Evolutionary conservation across 2,329 filamentous ascomycete genomes (phyloP).

Genomic region (Clonostachys chloroleuca): DNA sequence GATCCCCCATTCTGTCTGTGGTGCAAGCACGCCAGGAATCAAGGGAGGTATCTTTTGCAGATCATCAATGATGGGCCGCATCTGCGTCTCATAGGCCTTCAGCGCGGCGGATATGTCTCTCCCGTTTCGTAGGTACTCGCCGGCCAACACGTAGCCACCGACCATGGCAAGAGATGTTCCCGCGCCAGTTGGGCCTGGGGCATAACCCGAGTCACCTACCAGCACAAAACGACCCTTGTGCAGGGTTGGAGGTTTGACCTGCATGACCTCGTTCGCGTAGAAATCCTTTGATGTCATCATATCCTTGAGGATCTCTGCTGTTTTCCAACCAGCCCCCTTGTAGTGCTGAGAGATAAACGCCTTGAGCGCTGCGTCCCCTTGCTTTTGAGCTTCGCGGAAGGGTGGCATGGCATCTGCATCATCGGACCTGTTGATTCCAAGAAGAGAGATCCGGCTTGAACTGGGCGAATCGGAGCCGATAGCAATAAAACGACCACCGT

Average conservation of each 20-base stretch:
- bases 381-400: constrained; percentile 26
- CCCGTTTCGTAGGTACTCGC: constrained; percentile 26
- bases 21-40: constrained; percentile 26
- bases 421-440: constrained; percentile 24
- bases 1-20: constrained; percentile 33
- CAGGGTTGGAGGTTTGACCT: constrained; percentile 32
- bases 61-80: constrained; percentile 32
- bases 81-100: constrained; percentile 29
- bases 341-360: constrained; percentile 30
- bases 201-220: constrained; percentile 45
- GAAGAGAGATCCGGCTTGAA: constrained; percentile 20
- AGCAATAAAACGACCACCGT: constrained; percentile 28
- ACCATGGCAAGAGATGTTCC: constrained; percentile 39
- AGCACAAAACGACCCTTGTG: constrained; percentile 37
- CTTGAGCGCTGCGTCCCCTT: constrained; percentile 18
- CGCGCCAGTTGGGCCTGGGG: constrained; percentile 36
- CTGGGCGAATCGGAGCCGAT: constrained; percentile 23
- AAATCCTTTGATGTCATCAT: constrained; percentile 33
- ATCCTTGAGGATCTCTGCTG: constrained; percentile 21
- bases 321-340: constrained; percentile 38
- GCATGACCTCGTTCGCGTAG: constrained; percentile 35
- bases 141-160: constrained; percentile 46
- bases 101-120: constrained; percentile 22
- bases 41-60: constrained; percentile 18
- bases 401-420: constrained; percentile 14